Percentiles rank a stretch among this genome's conserved stretches.
Evolutionary conservation across 1,284 basidiomycete species (phyloP).

Genomic region (Heterobasidion irregulare): DNA sequence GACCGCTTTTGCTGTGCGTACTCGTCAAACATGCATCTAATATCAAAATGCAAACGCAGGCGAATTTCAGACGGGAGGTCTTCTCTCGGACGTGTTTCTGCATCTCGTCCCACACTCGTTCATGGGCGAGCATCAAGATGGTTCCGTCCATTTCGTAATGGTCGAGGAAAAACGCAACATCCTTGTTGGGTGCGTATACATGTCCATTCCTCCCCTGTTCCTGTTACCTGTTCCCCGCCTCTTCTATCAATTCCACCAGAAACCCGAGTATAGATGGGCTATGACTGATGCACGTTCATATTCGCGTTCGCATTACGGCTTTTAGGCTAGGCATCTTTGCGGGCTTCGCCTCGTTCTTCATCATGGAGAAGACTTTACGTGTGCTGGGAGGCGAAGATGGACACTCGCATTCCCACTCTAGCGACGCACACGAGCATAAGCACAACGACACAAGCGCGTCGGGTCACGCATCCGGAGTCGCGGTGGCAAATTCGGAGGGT

Average conservation of each 20-base stretch:
- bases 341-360: constrained; percentile 82
- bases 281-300: constrained; percentile 11
- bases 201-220: constrained; percentile 2
- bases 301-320: neutral
- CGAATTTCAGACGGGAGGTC: constrained; percentile 64
- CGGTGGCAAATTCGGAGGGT: constrained; percentile 23
- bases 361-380: constrained; percentile 85
- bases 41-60: neutral
- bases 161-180: constrained; percentile 89
- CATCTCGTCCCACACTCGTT: constrained; percentile 87
- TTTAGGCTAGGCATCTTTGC: constrained; percentile 70
- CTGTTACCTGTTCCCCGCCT: neutral
- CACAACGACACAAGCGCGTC: constrained; percentile 36
- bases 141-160: constrained; percentile 63
- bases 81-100: constrained; percentile 85
- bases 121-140: constrained; percentile 75
- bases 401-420: constrained; percentile 11
- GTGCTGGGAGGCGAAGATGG: constrained; percentile 61
- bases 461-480: constrained; percentile 11
- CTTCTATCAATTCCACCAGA: neutral
- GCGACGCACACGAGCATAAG: constrained; percentile 19
- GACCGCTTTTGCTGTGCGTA: constrained; percentile 76
- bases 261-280: neutral
- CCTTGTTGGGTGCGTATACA: constrained; percentile 58
- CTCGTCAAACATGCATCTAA: constrained; percentile 8